phyloP scores from a whole-genome alignment of 768 basidiomycete species.

The Mycena epipterygia region DNA sequence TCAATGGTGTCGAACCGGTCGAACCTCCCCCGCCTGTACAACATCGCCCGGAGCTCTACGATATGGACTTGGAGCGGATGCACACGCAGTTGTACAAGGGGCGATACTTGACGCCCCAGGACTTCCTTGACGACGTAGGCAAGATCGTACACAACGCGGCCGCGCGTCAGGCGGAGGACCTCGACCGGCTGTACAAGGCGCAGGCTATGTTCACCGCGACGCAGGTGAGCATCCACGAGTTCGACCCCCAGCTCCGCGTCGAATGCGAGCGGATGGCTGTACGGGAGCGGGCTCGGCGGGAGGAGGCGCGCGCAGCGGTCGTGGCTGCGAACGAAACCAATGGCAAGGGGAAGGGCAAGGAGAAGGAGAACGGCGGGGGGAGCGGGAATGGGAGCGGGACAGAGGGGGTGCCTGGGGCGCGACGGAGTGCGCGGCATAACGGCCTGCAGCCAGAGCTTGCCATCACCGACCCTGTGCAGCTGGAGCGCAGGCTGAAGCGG shows the following conservation, averaged over 20 bases:
- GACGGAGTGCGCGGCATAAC: constrained; percentile 81
- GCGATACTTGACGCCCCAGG: constrained; percentile 88
- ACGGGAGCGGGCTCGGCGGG: constrained; percentile 76
- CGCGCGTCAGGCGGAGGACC: constrained; percentile 70
- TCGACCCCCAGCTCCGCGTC: constrained; percentile 80
- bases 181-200: constrained; percentile 83
- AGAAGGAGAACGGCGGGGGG: constrained; percentile 52
- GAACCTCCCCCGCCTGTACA: constrained; percentile 52
- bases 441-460: constrained; percentile 78
- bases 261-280: constrained; percentile 93
- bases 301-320: constrained; percentile 67
- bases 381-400: constrained; percentile 44
- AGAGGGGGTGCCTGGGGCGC: constrained; percentile 58
- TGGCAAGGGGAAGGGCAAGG: constrained; percentile 60
- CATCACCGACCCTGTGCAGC: constrained; percentile 80
- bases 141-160: constrained; percentile 86
- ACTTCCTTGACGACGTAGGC: constrained; percentile 87
- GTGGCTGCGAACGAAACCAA: constrained; percentile 68
- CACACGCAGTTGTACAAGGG: constrained; percentile 87
- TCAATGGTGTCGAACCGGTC: constrained; percentile 55
- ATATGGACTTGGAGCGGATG: constrained; percentile 95
- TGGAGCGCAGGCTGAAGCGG: constrained; percentile 83
- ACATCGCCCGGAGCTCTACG: constrained; percentile 69
- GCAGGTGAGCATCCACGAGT: constrained; percentile 88
- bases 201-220: constrained; percentile 91